These are phyloP conservation scores for Zopfochytrium polystomum DNA, from an alignment of 371 early-diverging fungal species.

Conservation along the genomic window DNA sequence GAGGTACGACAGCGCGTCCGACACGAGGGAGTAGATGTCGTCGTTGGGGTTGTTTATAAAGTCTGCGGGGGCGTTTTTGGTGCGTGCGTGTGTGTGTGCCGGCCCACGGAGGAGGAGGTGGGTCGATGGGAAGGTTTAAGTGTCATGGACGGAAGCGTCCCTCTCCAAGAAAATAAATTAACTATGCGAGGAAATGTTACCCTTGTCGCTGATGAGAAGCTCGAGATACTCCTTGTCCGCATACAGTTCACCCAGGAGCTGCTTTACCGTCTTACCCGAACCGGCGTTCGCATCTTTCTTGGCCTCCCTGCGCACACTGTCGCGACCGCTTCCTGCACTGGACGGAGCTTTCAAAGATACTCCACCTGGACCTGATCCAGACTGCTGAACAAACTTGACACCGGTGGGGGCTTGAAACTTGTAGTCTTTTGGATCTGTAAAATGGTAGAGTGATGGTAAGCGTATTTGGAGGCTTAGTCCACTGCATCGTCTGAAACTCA, in stretches of 20 bases:
- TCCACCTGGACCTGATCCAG: not conserved
- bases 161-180: too few relatives aligned
- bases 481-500: conserved; percentile 1
- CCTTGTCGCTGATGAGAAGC: conserved; percentile 32
- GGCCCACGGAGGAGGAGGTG: too few relatives aligned
- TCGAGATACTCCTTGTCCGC: conserved; percentile 48
- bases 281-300: too few relatives aligned
- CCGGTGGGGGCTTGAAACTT: conserved; percentile 43
- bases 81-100: too few relatives aligned
- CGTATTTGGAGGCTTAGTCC: not conserved
- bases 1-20: conserved; percentile 43
- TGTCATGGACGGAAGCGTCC: too few relatives aligned
- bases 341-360: not conserved
- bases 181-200: too few relatives aligned
- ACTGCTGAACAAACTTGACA: conserved; percentile 13
- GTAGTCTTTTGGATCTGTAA: conserved; percentile 40
- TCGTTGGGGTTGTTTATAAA: conserved; percentile 42
- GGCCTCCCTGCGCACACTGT: not conserved
- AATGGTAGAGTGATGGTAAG: not conserved
- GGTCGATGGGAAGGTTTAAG: too few relatives aligned
- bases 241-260: conserved; percentile 50
- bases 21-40: conserved; percentile 35
- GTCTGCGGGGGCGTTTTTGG: conserved; percentile 29
- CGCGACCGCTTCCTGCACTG: not conserved
- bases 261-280: conserved; percentile 31